Base-by-base conservation (phyloP, 108 stramenopile genomes). In the Nitzschia inconspicua region DNA sequence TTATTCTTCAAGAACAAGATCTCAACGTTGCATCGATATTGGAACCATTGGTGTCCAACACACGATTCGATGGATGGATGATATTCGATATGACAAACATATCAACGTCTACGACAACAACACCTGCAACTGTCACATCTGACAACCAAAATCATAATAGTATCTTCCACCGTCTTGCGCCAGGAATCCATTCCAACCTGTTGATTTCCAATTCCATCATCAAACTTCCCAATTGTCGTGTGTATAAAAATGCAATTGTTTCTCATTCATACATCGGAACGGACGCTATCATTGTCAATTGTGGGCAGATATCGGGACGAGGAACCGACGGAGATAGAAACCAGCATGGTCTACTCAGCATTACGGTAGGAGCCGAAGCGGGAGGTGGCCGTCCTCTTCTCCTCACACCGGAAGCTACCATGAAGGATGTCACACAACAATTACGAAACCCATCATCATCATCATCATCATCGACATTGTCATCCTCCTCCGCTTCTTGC, bases 331-430 rank as follows among this genome's bases (percentile, higher is more conserved):
- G 47, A n/a, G 18, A 47, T 32, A 34, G 10, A 14, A 23, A 37
- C 29, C 8, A 40, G 1, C 27, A 51, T 18, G 81, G 81, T 40
- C 41, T 35, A 29, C 53, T 91, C 58, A 60, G 57, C n/a, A 63
- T 92, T 30, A 46, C 82, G 16, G 71, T 92, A 11, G 91, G 91
- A 16, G 79, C 91, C 14, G 91, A 92, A 68, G 75, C 78, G 51
- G 91, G 91, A 43, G 87, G 91, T 20, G 87, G 81, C 3, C 53
- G 87, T 23, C 7, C 59, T 0, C 52, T 85, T 10, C 40, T 57
- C 27, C 54, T 79, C 7, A 66, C 57, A 0, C 54, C 79, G 14
- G 87, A 92, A 55, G 48, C 57, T 35, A 85, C 82, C 19, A 72
- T 93, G 75, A 57, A 79, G 9, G 78, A 89, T 47, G 80, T 89